phyloP scores from a whole-genome alignment of 306 rosid genomes.

The Prunus fruticosa region DNA sequence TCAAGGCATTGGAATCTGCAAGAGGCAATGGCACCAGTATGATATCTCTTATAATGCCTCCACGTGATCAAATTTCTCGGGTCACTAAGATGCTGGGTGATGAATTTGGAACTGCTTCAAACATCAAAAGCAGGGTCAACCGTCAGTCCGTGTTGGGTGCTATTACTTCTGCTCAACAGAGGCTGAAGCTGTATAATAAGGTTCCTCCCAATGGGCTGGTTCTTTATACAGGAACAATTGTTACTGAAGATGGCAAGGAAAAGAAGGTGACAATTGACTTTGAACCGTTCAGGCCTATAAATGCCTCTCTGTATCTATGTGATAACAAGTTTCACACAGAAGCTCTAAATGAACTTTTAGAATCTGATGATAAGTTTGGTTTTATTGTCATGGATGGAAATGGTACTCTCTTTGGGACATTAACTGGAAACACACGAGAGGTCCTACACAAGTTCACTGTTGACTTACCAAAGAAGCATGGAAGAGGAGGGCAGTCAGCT shows the following conservation, averaged over 20 bases:
- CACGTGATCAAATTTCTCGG: conserved; percentile 83
- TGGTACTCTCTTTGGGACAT: conserved; percentile 84
- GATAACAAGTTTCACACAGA: conserved; percentile 90
- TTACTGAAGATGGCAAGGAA: conserved; percentile 89
- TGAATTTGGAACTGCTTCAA: conserved; percentile 93
- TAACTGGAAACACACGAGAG: conserved; percentile 86
- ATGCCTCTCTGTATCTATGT: conserved; percentile 80
- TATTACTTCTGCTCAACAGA: conserved; percentile 85
- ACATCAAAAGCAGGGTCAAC: conserved; percentile 87
- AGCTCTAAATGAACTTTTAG: conserved; percentile 80
- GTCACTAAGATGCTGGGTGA: conserved; percentile 95
- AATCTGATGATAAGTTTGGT: conserved; percentile 90
- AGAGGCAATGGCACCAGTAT: conserved; percentile 93
- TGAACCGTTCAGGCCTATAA: conserved; percentile 86
- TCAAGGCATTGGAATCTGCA: conserved; percentile 82
- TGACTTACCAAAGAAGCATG: conserved; percentile 84
- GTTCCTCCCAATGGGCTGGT: conserved; percentile 92
- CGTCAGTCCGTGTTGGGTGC: conserved; percentile 90
- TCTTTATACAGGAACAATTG: conserved; percentile 78
- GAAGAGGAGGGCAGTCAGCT: conserved; percentile 97
- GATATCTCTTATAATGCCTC: conserved; percentile 95
- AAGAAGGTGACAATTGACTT: conserved; percentile 90
- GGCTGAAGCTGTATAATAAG: conserved; percentile 79
- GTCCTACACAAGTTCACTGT: conserved; percentile 83
- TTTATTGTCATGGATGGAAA: conserved; percentile 90